These are phyloP conservation scores for Boletus sp. DNA, from an alignment of 768 basidiomycete species.

Conservation along the genomic window DNA sequence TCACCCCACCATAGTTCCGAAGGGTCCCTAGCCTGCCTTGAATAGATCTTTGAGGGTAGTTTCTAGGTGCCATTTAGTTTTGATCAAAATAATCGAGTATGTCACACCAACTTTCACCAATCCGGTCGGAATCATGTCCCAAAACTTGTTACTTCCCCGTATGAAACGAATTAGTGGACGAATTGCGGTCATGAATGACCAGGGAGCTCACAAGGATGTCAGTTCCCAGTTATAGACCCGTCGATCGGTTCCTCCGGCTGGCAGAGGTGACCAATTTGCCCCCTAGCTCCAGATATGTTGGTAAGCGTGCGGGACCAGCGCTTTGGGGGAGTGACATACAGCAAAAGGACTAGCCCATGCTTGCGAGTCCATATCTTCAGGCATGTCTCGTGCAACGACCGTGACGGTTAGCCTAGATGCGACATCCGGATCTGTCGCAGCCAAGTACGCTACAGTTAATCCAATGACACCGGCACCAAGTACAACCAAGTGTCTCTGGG, in stretches of 20 bases:
- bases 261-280: slow-evolving; percentile 47
- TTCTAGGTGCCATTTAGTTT: slow-evolving; percentile 26
- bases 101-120: slow-evolving; percentile 36
- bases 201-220: slow-evolving; percentile 39
- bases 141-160: slow-evolving; percentile 40
- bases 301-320: neutral
- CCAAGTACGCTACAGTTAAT: slow-evolving; percentile 36
- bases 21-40: slow-evolving; percentile 11
- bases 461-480: slow-evolving; percentile 42
- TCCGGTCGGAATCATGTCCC: slow-evolving; percentile 46
- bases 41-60: slow-evolving; percentile 39
- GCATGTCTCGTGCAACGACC: slow-evolving; percentile 39
- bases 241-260: slow-evolving; percentile 35
- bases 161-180: slow-evolving; percentile 7
- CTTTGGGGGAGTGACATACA: slow-evolving; percentile 26
- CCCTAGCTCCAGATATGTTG: slow-evolving; percentile 30
- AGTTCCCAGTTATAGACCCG: slow-evolving; percentile 39
- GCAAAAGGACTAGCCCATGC: slow-evolving; percentile 54
- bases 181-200: neutral
- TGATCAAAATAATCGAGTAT: neutral
- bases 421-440: slow-evolving; percentile 22
- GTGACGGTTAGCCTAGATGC: slow-evolving; percentile 29
- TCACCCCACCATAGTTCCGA: slow-evolving; percentile 39
- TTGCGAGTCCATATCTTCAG: slow-evolving; percentile 38
- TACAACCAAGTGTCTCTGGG: slow-evolving; percentile 27